Evolutionary conservation across 306 rosid species (phyloP), one percentile per base, ranked within the genome.

Genomic region (Rosa lucieae): DNA sequence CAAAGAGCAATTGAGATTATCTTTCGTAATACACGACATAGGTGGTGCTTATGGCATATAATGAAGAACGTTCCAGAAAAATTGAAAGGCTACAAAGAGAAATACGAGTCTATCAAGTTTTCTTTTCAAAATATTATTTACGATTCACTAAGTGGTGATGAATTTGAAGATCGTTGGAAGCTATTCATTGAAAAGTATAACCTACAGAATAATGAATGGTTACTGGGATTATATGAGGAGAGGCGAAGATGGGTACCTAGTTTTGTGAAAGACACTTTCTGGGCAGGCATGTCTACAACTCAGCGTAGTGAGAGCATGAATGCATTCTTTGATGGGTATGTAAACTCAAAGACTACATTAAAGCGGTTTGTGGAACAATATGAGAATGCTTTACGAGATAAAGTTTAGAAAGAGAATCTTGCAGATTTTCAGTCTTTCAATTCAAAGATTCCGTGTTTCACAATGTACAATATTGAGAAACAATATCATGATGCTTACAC

Each of bases 241-340:
- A 42, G 80, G 14, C 26, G 32, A 10, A 46, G 15, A n/a, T 84
- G 84, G 84, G 81, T 78, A n/a, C 81, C 49, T 0, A 59, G 35
- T n/a, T 84, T 70, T 80, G 62, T 84, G 52, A 84, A 84, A 40
- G 75, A 26, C 3, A 10, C 53, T 23, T 84, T 84, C 65, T 83
- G 78, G 81, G 83, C 55, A 1, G 44, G 78, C 11, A 71, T 84
- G 82, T 80, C 81, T 7, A 79, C 77, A 3, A 66, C 72, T 12
- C 72, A 80, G 46, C 53, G 51, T 2, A 74, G 77, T 0, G 26
- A 80, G 67, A 53, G 78, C 15, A 47, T 68, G 52, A 14, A 39
- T 77, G 59, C 62, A 10, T 77, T 72, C 9, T 82, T 77, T 43
- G 78, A 77, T 37, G 77, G 49, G 48, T 53, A 39, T 17, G 61